Base-by-base conservation (phyloP, 345 rosid genomes). In the Jatropha curcas region DNA sequence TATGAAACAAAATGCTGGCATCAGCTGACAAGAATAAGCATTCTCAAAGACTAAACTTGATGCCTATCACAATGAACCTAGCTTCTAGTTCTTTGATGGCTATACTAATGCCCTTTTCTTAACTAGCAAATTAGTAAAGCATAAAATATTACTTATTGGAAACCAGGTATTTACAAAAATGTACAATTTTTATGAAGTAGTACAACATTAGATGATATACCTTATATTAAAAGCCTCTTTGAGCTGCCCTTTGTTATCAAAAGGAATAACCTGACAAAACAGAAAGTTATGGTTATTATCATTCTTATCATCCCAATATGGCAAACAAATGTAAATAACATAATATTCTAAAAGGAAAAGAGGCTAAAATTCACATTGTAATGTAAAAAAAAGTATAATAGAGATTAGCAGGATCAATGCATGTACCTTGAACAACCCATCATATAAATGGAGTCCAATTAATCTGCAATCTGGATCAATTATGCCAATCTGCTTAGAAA, bases 381-480 rank as follows among this genome's bases (percentile, higher is more conserved):
- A 51, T 1, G 55, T 45, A 41, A 52, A 41, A 52, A 50, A 74
- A 28, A 39, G 16, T 45, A 3, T 27, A 72, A 50, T 37, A 31
- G 61, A 57, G n/a, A 73, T 59, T 14, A 41, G 22, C 58, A 46
- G 46, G 31, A 64, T 33, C 24, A 52, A 46, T 60, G 55, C 25
- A 25, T 68, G 34, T 78, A 90, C 97, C 99, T 95, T 95, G 73
- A 92, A 95, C 83, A 95, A 75, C 50, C 98, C 99, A 77, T 95
- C 98, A 84, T 95, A 95, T 68, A 95, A 73, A 84, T 95, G 99
- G 74, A 92, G 94, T 45, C 99, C 98, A 80, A 92, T 88, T 73
- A 95, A 79, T 84, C 97, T 87, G 77, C 98, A 92, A 78, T 95
- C 98, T 53, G 93, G 99, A 86, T 95, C 98, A 66, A 95, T 91